Percentiles rank a stretch among this genome's conserved stretches.
Evolutionary conservation across 2,329 filamentous ascomycete genomes (phyloP).

Genomic region (Fusarium concolor): DNA sequence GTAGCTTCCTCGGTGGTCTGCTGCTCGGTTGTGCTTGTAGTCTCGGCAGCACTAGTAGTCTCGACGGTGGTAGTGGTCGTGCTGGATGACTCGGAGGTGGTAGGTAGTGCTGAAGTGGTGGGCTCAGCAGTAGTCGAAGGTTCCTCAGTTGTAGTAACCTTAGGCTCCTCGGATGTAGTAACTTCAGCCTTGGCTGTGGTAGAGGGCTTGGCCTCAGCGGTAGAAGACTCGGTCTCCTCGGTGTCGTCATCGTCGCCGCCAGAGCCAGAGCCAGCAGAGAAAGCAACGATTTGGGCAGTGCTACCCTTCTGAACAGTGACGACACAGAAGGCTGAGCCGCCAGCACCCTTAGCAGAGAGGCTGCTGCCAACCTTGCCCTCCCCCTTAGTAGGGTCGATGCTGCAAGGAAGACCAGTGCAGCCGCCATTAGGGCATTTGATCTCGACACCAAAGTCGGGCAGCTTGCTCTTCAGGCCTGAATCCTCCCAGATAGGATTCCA

Average conservation of each 20-base stretch:
- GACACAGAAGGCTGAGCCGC: conserved; percentile 78
- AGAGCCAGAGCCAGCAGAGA: conserved; percentile 55
- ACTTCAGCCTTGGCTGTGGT: conserved; percentile 26
- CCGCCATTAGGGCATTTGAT: conserved; percentile 74
- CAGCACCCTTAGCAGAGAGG: conserved; percentile 68
- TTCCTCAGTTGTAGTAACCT: conserved; percentile 39
- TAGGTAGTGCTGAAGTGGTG: conserved; percentile 33
- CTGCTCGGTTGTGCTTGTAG: conserved; percentile 15
- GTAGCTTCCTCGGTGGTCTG: conserved; percentile 27
- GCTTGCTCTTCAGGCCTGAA: conserved; percentile 64
- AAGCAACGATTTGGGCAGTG: conserved; percentile 75
- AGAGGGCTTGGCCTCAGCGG: conserved; percentile 39
- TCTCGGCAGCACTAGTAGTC: conserved; percentile 31
- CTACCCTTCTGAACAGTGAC: conserved; percentile 77
- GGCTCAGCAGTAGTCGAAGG: conserved; percentile 28
- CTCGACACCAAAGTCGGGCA: conserved; percentile 75
- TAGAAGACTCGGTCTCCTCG: conserved; percentile 23
- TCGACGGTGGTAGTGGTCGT: conserved; percentile 29
- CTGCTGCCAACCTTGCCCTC: conserved; percentile 70
- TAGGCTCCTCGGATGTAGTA: conserved; percentile 30
- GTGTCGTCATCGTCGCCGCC: conserved; percentile 36
- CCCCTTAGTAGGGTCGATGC: conserved; percentile 70
- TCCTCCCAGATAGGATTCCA: conserved; percentile 81
- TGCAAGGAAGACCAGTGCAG: conserved; percentile 81
- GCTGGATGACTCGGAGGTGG: conserved; percentile 22